These are phyloP conservation scores for Malania oleifera DNA, from an alignment of 164 flowering plant genomes.

Conservation along the genomic window DNA sequence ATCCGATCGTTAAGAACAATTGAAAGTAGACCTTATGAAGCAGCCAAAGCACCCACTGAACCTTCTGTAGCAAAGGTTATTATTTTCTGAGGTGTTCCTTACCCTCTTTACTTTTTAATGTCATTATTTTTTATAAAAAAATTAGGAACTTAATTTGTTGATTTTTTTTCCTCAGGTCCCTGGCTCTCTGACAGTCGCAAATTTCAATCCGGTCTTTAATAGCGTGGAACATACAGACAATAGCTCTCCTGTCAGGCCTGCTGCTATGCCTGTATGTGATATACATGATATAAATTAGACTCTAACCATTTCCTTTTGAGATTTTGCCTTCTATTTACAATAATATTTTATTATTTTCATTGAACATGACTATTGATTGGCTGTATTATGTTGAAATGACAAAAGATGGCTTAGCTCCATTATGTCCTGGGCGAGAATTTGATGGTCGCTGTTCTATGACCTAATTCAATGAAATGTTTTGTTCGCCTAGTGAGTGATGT, in stretches of 20 bases:
- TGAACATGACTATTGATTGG: neutral
- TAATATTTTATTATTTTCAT: neutral
- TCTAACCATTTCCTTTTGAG: neutral
- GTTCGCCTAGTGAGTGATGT: too few species aligned
- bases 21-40: constrained; percentile 16
- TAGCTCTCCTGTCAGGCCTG: constrained; percentile 72
- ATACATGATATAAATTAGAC: neutral
- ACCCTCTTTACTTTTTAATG: too few species aligned
- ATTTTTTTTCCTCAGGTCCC: constrained; percentile 36
- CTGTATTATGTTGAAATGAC: too few species aligned
- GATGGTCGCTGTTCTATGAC: too few species aligned
- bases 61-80: constrained; percentile 73
- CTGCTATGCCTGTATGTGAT: constrained; percentile 58
- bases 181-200: constrained; percentile 47
- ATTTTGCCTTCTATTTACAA: neutral
- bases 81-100: too few species aligned
- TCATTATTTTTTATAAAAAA: too few species aligned
- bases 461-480: too few species aligned
- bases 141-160: too few species aligned
- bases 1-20: constrained; percentile 45
- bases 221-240: constrained; percentile 72
- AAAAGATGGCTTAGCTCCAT: too few species aligned
- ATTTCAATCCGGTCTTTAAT: constrained; percentile 36
- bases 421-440: too few species aligned
- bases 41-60: constrained; percentile 12